Evolutionary conservation across 2,329 filamentous ascomycete genomes (phyloP).

Genomic region (Hymenoscyphus infarciens): DNA sequence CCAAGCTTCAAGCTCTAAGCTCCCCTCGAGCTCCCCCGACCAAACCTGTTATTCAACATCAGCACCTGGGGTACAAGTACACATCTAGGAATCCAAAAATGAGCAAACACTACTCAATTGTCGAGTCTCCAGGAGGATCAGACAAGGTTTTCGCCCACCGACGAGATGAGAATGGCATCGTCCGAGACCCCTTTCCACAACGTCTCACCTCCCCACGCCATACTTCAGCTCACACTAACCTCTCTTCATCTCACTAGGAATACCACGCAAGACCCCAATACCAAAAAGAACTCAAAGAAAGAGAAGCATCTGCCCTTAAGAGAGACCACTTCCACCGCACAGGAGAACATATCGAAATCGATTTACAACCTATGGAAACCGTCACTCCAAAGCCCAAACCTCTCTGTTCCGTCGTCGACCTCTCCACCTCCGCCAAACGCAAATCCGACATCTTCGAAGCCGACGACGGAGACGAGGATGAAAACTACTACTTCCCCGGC

Average conservation of each 20-base stretch:
- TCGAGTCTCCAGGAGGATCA: not conserved
- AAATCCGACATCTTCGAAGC: conserved; percentile 19
- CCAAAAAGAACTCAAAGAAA: not conserved
- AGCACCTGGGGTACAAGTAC: not conserved
- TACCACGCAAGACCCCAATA: not conserved
- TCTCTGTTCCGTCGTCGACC: not conserved
- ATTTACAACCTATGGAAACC: not conserved
- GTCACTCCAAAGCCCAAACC: not conserved
- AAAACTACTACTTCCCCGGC: conserved; percentile 9
- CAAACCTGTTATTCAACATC: not conserved
- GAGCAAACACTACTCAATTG: not conserved
- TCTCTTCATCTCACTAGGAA: not conserved
- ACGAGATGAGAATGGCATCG: not conserved
- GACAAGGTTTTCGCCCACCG: not conserved
- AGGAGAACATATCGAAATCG: not conserved
- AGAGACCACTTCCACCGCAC: not conserved
- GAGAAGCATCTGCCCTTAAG: not conserved
- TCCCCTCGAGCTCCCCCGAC: not conserved
- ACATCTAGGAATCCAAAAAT: not conserved
- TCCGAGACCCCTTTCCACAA: not conserved
- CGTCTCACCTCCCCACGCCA: not conserved
- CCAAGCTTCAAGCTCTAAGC: too few species aligned
- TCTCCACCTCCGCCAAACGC: conserved; percentile 16
- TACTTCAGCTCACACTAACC: not conserved
- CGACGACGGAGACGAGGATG: conserved; percentile 18